A percentile compares a stretch with the other conserved stretches of the same genome.
Evolutionary conservation across 495 filamentous ascomycete genomes (phyloP).

Genomic region (Penicillium samsonianum): DNA sequence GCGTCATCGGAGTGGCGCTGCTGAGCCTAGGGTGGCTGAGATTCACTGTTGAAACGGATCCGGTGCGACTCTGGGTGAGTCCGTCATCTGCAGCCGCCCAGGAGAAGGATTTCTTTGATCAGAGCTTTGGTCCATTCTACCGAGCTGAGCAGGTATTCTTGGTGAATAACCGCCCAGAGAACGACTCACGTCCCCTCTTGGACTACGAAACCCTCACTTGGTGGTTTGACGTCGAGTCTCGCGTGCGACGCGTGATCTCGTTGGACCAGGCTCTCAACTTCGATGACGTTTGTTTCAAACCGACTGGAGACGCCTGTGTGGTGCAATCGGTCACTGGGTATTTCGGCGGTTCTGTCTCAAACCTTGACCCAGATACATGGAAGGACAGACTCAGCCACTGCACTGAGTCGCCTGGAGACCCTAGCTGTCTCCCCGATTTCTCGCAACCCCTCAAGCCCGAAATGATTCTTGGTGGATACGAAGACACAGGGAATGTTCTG

Average conservation of each 20-base stretch:
- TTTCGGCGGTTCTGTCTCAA: conserved; percentile 67
- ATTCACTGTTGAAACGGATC: conserved; percentile 84
- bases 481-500: conserved; percentile 64
- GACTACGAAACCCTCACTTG: conserved; percentile 84
- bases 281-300: conserved; percentile 90
- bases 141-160: conserved; percentile 91
- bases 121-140: conserved; percentile 95
- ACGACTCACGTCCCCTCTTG: conserved; percentile 71
- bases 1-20: conserved; percentile 67
- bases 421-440: conserved; percentile 78
- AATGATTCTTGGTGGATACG: conserved; percentile 82
- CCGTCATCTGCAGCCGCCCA: conserved; percentile 86
- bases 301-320: conserved; percentile 85
- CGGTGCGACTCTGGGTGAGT: conserved; percentile 92
- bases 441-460: conserved; percentile 80
- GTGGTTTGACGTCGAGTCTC: conserved; percentile 91
- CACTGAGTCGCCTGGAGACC: conserved; percentile 68
- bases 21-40: conserved; percentile 84
- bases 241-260: conserved; percentile 69
- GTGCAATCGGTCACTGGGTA: conserved; percentile 88
- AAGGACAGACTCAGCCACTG: conserved; percentile 66
- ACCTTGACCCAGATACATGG: conserved; percentile 68
- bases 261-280: conserved; percentile 61
- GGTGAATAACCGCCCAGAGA: conserved; percentile 75
- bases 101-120: conserved; percentile 93